Percentiles rank a stretch among this genome's conserved stretches.
Evolutionary conservation across 768 basidiomycete genomes (phyloP).

Genomic region (Gloeostereum incarnatum): DNA sequence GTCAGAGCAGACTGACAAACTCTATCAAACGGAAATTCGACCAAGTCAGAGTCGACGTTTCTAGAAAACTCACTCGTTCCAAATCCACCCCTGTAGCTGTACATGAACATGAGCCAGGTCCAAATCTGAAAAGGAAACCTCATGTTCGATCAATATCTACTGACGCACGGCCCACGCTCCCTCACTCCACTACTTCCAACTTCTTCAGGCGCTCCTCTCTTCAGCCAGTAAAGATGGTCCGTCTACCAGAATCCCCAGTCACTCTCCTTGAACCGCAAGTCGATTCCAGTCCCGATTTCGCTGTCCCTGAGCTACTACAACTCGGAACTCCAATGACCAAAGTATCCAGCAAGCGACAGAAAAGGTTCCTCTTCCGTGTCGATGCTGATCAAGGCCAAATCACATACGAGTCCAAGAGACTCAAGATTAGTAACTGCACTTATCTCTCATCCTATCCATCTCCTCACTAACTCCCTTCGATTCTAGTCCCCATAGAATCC

Average conservation of each 20-base stretch:
- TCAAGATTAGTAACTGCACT: constrained; percentile 37
- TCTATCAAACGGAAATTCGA: constrained; percentile 27
- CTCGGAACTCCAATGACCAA: constrained; percentile 74
- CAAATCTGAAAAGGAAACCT: constrained; percentile 3
- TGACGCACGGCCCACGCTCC: neutral
- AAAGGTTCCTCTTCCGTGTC: constrained; percentile 58
- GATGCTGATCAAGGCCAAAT: constrained; percentile 79
- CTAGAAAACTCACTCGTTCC: constrained; percentile 17
- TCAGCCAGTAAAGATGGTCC: neutral
- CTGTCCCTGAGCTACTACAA: constrained; percentile 49
- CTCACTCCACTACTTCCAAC: constrained; percentile 2
- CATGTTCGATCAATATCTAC: constrained; percentile 12
- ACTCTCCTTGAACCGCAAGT: too few relatives aligned
- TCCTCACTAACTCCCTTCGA: neutral
- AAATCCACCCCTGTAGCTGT: constrained; percentile 10
- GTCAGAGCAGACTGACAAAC: constrained; percentile 12
- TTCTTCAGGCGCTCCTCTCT: constrained; percentile 1
- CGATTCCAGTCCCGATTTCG: constrained; percentile 18
- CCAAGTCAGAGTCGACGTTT: constrained; percentile 18
- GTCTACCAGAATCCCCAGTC: constrained; percentile 2
- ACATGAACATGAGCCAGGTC: constrained; percentile 3
- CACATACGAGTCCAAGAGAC: constrained; percentile 66
- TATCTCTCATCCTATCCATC: neutral
- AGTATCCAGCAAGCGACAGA: constrained; percentile 70
- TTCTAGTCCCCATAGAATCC: constrained; percentile 70